These are phyloP conservation scores for Pichia membranifaciens DNA, from an alignment of 805 yeast species.

Conservation along the genomic window DNA sequence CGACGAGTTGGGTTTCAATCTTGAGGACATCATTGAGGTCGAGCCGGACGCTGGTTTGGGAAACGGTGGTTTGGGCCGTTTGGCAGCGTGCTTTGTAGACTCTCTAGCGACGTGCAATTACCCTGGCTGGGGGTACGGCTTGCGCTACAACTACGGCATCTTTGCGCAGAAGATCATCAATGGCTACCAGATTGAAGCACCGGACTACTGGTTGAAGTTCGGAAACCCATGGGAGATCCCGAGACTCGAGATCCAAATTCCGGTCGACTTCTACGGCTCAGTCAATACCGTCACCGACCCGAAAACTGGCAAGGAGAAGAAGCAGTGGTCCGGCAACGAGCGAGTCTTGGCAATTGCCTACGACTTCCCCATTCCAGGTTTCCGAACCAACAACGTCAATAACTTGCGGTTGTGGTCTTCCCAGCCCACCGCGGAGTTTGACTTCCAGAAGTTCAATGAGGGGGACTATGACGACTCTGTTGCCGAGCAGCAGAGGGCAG, in stretches of 20 bases:
- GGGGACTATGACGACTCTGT: conserved; percentile 90
- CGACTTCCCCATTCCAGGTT: conserved; percentile 92
- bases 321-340: conserved; percentile 84
- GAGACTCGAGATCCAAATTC: conserved; percentile 79
- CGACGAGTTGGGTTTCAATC: conserved; percentile 73
- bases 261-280: conserved; percentile 84
- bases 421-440: conserved; percentile 85
- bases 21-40: conserved; percentile 77
- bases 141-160: conserved; percentile 90
- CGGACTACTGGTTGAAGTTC: conserved; percentile 88
- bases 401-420: conserved; percentile 89
- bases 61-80: conserved; percentile 90
- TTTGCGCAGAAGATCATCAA: conserved; percentile 84
- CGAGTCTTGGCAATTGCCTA: conserved; percentile 84
- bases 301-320: conserved; percentile 49
- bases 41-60: conserved; percentile 96
- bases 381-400: conserved; percentile 73
- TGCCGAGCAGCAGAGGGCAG: conserved; percentile 79
- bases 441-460: conserved; percentile 80
- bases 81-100: conserved; percentile 92
- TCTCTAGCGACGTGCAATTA: conserved; percentile 79
- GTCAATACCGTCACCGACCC: conserved; percentile 52
- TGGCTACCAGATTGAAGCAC: conserved; percentile 91
- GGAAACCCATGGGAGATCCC: conserved; percentile 94
- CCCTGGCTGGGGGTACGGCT: conserved; percentile 96